Percentiles rank a stretch among this genome's conserved stretches.
phyloP scores from a whole-genome alignment of 805 yeast species.

The Candida easanensis region DNA sequence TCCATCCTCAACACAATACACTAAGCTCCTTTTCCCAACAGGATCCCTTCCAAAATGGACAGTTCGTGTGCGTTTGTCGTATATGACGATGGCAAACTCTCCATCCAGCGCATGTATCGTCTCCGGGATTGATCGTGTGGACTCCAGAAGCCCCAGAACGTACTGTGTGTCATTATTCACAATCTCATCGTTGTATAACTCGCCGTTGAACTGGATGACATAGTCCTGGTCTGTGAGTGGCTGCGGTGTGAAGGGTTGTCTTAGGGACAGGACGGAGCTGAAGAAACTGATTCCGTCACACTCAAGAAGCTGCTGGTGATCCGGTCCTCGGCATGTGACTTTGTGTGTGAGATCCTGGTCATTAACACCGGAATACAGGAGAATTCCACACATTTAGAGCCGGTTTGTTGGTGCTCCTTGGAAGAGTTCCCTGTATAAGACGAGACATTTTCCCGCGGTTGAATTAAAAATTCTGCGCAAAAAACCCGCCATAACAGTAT shows the following conservation, averaged over 20 bases:
- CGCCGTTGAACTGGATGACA: conserved; percentile 85
- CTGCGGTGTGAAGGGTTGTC: conserved; percentile 78
- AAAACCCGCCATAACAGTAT: background rate
- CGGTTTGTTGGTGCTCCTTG: background rate
- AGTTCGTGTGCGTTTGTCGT: conserved; percentile 37
- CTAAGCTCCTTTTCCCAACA: conserved; percentile 77
- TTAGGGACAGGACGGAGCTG: conserved; percentile 70
- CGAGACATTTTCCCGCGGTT: no score
- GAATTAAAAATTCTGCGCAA: no score
- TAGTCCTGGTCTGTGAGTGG: conserved; percentile 47
- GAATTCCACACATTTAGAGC: conserved; percentile 55
- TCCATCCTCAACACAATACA: conserved; percentile 36
- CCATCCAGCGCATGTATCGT: conserved; percentile 58
- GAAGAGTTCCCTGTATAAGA: no score
- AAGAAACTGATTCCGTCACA: conserved; percentile 18
- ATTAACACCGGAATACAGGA: conserved; percentile 28
- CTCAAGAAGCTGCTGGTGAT: conserved; percentile 31
- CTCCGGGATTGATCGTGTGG: conserved; percentile 30
- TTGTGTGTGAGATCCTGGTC: conserved; percentile 34
- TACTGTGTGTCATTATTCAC: conserved; percentile 62
- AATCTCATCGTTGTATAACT: conserved; percentile 66
- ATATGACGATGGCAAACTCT: conserved; percentile 69
- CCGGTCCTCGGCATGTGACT: conserved; percentile 64
- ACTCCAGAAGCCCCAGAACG: conserved; percentile 38
- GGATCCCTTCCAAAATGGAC: conserved; percentile 82